These are phyloP conservation scores for Pseudozyma sp. DNA, from an alignment of 1,284 basidiomycete genomes.

Conservation along the genomic window DNA sequence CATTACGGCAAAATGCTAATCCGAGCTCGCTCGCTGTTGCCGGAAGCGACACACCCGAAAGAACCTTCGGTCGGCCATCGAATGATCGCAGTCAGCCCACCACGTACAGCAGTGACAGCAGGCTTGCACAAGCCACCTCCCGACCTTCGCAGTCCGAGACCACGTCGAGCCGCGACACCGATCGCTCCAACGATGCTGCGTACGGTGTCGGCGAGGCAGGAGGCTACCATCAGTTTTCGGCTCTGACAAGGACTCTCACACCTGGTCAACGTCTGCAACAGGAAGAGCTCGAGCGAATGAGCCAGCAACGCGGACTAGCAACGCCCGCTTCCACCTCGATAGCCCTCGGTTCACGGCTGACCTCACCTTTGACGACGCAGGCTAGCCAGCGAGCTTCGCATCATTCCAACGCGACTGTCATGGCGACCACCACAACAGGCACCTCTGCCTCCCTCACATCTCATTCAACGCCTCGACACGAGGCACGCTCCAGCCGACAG, in stretches of 20 bases:
- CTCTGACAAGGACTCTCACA: constrained; percentile 13
- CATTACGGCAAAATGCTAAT: constrained; percentile 4
- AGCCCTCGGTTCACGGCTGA: constrained; percentile 3
- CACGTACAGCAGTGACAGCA: constrained; percentile 11
- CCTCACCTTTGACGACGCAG: constrained; percentile 2
- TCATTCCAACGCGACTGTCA: constrained; percentile 26
- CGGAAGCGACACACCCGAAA: constrained; percentile 17
- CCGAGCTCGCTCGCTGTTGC: constrained; percentile 2
- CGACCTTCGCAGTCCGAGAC: constrained; percentile 27
- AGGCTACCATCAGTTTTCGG: constrained; percentile 17
- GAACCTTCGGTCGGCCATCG: constrained; percentile 24
- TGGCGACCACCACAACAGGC: constrained; percentile 5
- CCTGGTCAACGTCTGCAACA: constrained; percentile 20
- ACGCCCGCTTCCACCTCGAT: constrained; percentile 6
- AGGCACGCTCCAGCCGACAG: constrained; percentile 23
- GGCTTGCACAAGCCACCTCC: constrained; percentile 7
- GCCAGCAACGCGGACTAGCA: constrained; percentile 15
- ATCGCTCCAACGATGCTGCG: constrained; percentile 14
- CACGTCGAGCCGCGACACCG: constrained; percentile 26
- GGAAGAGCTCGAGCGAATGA: constrained; percentile 27
- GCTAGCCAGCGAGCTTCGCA: constrained; percentile 22
- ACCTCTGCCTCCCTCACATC: constrained; percentile 10
- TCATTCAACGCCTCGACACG: constrained; percentile 18
- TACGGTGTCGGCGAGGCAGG: constrained; percentile 38
- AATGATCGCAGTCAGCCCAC: constrained; percentile 10